A percentile compares a stretch with the other conserved stretches of the same genome.
Evolutionary conservation across 305 asterid genomes (phyloP).

Genomic region (Striga hermonthica): DNA sequence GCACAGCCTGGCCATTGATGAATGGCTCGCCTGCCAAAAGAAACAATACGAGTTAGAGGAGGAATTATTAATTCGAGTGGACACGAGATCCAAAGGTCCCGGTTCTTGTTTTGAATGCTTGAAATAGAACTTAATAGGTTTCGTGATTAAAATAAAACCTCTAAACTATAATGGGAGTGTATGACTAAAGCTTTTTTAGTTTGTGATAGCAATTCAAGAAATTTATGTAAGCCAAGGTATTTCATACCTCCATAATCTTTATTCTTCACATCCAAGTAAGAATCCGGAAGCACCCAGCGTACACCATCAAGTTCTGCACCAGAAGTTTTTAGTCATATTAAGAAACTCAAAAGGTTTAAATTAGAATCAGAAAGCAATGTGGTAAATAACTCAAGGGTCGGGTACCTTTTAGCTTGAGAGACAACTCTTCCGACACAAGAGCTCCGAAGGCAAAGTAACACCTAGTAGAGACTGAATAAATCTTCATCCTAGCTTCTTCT

Average conservation of each 20-base stretch:
- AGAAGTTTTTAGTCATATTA: slow-evolving; percentile 9
- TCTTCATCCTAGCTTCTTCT: slow-evolving; percentile 93
- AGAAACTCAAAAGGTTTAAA: neutral
- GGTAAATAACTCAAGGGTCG: neutral
- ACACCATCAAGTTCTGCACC: slow-evolving; percentile 68
- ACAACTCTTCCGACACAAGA: slow-evolving; percentile 77
- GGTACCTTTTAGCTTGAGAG: slow-evolving; percentile 67
- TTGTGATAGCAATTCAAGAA: neutral
- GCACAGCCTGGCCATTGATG: slow-evolving; percentile 78
- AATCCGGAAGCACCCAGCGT: slow-evolving; percentile 98
- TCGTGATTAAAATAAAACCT: too few species aligned
- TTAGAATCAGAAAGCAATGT: neutral
- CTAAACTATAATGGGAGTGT: too few species aligned
- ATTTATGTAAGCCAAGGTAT: slow-evolving; percentile 5
- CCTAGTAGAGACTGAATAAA: slow-evolving; percentile 80
- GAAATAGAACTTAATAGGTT: too few species aligned
- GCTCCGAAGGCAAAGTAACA: slow-evolving; percentile 97
- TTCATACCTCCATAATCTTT: slow-evolving; percentile 84
- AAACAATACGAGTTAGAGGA: neutral
- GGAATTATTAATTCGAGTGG: too few species aligned
- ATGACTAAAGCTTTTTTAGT: too few species aligned
- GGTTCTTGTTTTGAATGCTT: too few species aligned
- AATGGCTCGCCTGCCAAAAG: slow-evolving; percentile 76
- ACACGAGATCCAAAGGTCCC: too few species aligned
- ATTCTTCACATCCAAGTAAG: slow-evolving; percentile 86